Evolutionary conservation across 495 filamentous ascomycete genomes (phyloP), one percentile per base, ranked within the genome.

Genomic region (Clohesyomyces aquaticus): DNA sequence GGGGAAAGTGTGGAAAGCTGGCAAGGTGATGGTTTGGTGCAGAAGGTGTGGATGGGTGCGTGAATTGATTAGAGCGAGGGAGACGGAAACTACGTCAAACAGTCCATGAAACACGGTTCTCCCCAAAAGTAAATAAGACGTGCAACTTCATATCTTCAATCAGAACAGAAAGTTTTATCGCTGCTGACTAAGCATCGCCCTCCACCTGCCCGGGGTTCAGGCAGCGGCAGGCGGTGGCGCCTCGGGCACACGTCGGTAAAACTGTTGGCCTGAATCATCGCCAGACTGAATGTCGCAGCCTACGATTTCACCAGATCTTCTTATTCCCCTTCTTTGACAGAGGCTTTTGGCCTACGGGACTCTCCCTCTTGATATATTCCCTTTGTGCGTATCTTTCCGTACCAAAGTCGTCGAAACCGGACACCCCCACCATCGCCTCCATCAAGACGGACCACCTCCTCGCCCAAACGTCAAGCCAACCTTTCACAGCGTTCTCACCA

Each of bases 361-460:
- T 38, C 14, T 38, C 32, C 32, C 14, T n/a, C n/a, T n/a, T 38
- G 6, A 38, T 38, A 38, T 38, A 38, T 38, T 38, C 32, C 32
- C 46, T 49, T 3, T 8, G 4, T 14, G 46, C 46, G 46, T 49
- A 23, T 49, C 46, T 49, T 49, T 49, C 43, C 27, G 10, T 19
- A 19, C 23, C 21, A 25, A 3, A 9, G 23, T 49, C 46, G 9
- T 49, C 27, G 4, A 25, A 10, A 25, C 21, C 46, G 3, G 8
- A 10, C 46, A 23, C 46, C 46, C 18, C 8, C 27, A 4, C 27
- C 46, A 25, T 23, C 8, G 9, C 22, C 16, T n/a, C 23, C 46
- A 2, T 4, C 46, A 49, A 19, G 16, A 23, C 23, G 27, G 23
- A 19, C n/a, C 23, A 49, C 46, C 46, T 49, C 9, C 23, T 8